Conservation (phyloP, 345 rosid genomes). For the Eucalyptus cloeziana region DNA sequence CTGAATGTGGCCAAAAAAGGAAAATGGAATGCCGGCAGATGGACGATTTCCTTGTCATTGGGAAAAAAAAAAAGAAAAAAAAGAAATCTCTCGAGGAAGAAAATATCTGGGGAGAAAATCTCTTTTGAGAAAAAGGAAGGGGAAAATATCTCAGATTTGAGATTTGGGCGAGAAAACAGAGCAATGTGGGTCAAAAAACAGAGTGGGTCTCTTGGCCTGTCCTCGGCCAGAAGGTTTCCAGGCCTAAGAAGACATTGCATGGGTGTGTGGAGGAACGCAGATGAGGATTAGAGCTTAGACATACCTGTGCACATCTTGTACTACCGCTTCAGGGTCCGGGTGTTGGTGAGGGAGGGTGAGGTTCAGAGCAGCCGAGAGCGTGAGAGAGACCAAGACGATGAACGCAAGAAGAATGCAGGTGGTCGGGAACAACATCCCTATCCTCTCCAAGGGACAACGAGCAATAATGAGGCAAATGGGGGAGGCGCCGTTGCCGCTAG, state of each 20-base stretch:
- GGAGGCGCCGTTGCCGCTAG: neutral
- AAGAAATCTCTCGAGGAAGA: neutral
- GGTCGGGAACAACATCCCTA: neutral
- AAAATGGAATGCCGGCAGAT: neutral
- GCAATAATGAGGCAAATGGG: neutral
- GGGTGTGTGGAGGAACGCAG: neutral
- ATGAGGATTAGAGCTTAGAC: neutral
- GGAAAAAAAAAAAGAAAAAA: rapidly evolving
- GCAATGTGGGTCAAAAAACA: neutral
- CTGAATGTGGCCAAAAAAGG: neutral
- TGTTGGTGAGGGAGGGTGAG: slow-evolving; percentile 15
- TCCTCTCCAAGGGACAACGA: neutral
- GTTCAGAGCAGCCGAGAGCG: neutral
- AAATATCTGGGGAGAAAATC: neutral
- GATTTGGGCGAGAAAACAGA: neutral
- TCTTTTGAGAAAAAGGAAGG: neutral
- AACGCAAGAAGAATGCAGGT: neutral
- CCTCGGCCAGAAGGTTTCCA: neutral
- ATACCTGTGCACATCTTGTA: slow-evolving; percentile 9
- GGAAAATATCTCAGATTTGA: neutral
- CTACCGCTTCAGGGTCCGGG: slow-evolving; percentile 14
- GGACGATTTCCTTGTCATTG: neutral
- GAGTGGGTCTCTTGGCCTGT: neutral
- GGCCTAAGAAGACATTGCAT: neutral
- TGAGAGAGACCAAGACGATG: neutral